Base-by-base conservation (phyloP, 768 basidiomycete species). In the Trametes punicea region DNA sequence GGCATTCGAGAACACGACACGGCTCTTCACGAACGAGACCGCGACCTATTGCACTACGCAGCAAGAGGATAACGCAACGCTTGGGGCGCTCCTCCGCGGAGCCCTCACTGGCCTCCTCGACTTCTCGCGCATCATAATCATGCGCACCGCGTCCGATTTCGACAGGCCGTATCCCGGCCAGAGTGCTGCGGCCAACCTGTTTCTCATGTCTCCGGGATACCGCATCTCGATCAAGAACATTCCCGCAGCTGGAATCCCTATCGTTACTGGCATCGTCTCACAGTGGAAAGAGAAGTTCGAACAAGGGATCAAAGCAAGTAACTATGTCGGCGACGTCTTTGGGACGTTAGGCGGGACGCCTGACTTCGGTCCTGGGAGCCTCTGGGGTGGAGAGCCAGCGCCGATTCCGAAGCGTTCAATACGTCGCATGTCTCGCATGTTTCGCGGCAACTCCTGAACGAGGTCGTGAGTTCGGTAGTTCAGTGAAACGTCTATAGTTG, bases 31-130 rank as follows among this genome's bases (percentile, higher is more conserved):
- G 26, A 67, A 69, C 26, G 69, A 70, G 5, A 54, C 60, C 10
- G 72, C 57, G n/a, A 56, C 54, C 4, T 72, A 71, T 61, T 71
- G 70, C 56, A 65, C 70, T 18, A 70, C 71, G 2, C 66, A 67
- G 47, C 70, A 76, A 59, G 76, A 77, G 61, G 76, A 76, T 65
- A 76, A 73, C 60, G 76, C 71, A 11, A 67, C 64, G 26, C 69
- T 76, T 27, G 72, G 72, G 48, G 69, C 71, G 2, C 69, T 75
- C 48, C 42, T 75, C 50, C 68, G 75, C 29, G 74, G 70, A 2
- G 65, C 69, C 23, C 56, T 64, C 39, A 60, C 67, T 21, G 64
- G 69, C 1, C 63, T 65, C 41, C 64, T 74, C 57, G 74, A 76
- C 62, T 75, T 74, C 61, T 53, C 66, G 5, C 67, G 76, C 38